phyloP scores from a whole-genome alignment of 495 filamentous ascomycete species.

The Staphylotrichum tortipilum region DNA sequence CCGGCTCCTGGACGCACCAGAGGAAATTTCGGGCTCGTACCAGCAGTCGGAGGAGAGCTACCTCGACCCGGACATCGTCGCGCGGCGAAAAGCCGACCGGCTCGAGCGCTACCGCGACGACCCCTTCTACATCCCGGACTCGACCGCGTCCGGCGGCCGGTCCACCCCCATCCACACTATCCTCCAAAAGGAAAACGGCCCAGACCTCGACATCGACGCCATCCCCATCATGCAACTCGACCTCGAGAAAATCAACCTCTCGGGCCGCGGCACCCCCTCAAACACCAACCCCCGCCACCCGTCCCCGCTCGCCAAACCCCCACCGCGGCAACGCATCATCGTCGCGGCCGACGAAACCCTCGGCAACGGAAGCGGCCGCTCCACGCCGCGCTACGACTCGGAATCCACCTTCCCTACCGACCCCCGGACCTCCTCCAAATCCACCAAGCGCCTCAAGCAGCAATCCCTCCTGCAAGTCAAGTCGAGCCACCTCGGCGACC shows the following conservation, averaged over 20 bases:
- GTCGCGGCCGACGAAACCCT: constrained; percentile 55
- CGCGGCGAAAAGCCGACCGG: constrained; percentile 57
- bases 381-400: constrained; percentile 39
- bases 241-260: constrained; percentile 43
- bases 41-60: constrained; percentile 53
- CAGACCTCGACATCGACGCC: constrained; percentile 76
- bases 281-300: constrained; percentile 9
- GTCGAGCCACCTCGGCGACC: constrained; percentile 62
- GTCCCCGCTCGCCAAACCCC: constrained; percentile 13
- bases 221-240: constrained; percentile 93
- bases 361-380: constrained; percentile 26
- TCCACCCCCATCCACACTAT: constrained; percentile 68
- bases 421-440: constrained; percentile 9
- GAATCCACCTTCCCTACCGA: constrained; percentile 31
- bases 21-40: constrained; percentile 48
- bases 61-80: constrained; percentile 53
- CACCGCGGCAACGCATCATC: constrained; percentile 44
- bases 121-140: constrained; percentile 81
- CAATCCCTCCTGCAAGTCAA: constrained; percentile 68
- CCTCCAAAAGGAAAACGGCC: constrained; percentile 56
- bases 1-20: constrained; percentile 35
- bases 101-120: constrained; percentile 79
- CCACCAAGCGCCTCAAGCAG: constrained; percentile 35
- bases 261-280: not conserved
- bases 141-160: constrained; percentile 36